Base-by-base conservation (phyloP, 441 rosid genomes). In the Brassica hybrid region DNA sequence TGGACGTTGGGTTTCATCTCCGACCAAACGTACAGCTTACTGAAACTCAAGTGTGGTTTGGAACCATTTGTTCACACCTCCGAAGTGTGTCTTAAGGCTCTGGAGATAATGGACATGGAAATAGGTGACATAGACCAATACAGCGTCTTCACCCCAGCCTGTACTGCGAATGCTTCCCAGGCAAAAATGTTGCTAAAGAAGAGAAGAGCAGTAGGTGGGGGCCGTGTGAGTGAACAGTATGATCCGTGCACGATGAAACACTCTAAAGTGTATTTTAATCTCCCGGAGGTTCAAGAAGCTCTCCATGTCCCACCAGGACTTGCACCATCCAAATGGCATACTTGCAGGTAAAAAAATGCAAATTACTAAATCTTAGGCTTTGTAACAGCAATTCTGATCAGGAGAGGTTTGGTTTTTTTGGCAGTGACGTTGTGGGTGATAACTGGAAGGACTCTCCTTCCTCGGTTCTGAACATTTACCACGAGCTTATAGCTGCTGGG, bases 181-280 rank as follows among this genome's bases (percentile, higher is more conserved):
- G 75, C 92, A 17, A 87, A 62, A 52, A 56, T 78, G 79, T 81
- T 89, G 75, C 89, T 72, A 25, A 89, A 83, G 73, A 90, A 83
- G 73, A 90, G 73, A 76, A 88, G 84, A 85, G 87, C 34, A 71
- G 95, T 90, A 62, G 87, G 94, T 75, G 75, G 32, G 41, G 87
- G 70, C 52, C 88, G 70, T 71, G 78, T 88, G 63, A 83, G 89
- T 12, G 92, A 93, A 75, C 82, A 88, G 82, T 95, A 95, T 59
- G 99, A 95, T 85, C 99, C 99, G 63, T 95, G 99, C 86, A 91
- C 99, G 0, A 96, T 91, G 83, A 77, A 82, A 78, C 95, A 95
- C 78, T 86, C 97, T 2, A 80, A 69, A 66, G 77, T 81, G 19
- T 95, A 93, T 81, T 95, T 95, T 86, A 95, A 90, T 84, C 86